Base-by-base conservation (phyloP, 495 filamentous ascomycete genomes). In the Terfezia claveryi region DNA sequence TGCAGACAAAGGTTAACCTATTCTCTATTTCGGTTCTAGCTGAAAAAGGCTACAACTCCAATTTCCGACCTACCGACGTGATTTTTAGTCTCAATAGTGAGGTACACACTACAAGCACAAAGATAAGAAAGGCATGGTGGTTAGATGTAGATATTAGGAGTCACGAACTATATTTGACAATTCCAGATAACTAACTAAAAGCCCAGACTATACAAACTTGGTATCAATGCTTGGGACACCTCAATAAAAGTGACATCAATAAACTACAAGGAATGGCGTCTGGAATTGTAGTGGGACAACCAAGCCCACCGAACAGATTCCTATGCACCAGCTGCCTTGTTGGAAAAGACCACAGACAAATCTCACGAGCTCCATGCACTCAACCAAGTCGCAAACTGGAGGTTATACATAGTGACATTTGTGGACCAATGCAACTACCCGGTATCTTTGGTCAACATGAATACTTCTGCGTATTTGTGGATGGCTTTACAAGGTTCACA, bases 171-270 rank as follows among this genome's bases (percentile, higher is more conserved):
- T 44, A 16, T 44, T 44, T 44, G 38, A 44, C 16, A 44, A 44
- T 11, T 10, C 16, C 10, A 16, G 38, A 44, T 11, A 44, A 44
- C 38, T 2, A 20, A 20, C 20, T 20, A 20, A 20, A 44, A 44
- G 38, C 16, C 10, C 10, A 44, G 10, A 44, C 38, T 11, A 11
- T 44, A 16, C 38, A 44, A 44, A 16, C 16, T 44, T 57, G 56
- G 51, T 52, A 57, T 49, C 54, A 49, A 36, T 37, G 56, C 4
- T 41, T 57, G n/a, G 56, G 52, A 20, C 56, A 57, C 36, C 20
- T 57, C 7, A 51, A 38, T 9, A 14, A 23, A 17, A n/a, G 23
- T 0, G 46, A 38, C 10, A 38, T 57, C 32, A 10, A 56, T 36
- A 37, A 58, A 44, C 16, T 44, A 44, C 10, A 44, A 44, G 38